phyloP scores from a whole-genome alignment of 352 stramenopile genomes.

The Phytopythium litorale region DNA sequence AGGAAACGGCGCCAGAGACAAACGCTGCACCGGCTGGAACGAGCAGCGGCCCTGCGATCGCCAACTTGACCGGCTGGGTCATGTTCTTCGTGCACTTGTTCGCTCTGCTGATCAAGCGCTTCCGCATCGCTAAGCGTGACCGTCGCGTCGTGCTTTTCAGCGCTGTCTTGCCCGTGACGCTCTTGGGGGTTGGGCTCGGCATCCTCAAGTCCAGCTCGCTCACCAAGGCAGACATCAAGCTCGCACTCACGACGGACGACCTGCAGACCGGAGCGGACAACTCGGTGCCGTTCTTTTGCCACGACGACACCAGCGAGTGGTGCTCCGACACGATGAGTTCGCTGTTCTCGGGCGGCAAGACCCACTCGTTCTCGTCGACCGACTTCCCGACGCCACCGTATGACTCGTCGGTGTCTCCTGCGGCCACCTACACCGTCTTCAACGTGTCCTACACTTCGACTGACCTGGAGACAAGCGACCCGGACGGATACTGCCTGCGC shows the following conservation, averaged over 20 bases:
- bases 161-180: conserved; percentile 66
- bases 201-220: conserved; percentile 65
- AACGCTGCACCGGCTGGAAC: neutral
- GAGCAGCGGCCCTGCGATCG: conserved; percentile 14
- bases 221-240: conserved; percentile 42
- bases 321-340: conserved; percentile 37
- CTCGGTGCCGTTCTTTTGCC: conserved; percentile 49
- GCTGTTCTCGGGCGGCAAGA: conserved; percentile 30
- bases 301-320: conserved; percentile 38
- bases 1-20: conserved; percentile 11
- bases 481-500: conserved; percentile 31
- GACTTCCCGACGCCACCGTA: conserved; percentile 38
- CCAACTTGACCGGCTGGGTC: conserved; percentile 16
- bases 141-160: conserved; percentile 89
- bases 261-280: conserved; percentile 26
- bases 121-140: conserved; percentile 88
- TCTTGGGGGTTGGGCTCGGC: conserved; percentile 74
- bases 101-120: conserved; percentile 88
- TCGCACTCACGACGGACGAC: conserved; percentile 30
- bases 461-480: conserved; percentile 17
- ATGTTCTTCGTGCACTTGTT: conserved; percentile 86
- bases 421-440: conserved; percentile 25
- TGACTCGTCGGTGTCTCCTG: conserved; percentile 1
- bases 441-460: conserved; percentile 25
- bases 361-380: conserved; percentile 19